Evolutionary conservation across 257 asterid genomes (phyloP).

Genomic region (Gardenia jasminoides): DNA sequence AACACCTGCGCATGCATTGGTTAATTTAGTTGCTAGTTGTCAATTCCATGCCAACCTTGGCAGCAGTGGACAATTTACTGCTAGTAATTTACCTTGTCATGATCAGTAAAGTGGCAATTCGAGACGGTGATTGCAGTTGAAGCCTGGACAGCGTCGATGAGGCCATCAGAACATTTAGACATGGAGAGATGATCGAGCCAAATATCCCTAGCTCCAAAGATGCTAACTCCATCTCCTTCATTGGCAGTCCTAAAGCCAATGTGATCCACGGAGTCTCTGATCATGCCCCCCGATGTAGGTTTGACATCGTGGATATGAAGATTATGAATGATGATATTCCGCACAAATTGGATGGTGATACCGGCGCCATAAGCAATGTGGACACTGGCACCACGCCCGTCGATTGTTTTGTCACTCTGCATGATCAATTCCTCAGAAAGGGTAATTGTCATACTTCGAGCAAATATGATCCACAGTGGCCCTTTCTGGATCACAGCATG

Average conservation of each 20-base stretch:
- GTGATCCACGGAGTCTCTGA: conserved; percentile 31
- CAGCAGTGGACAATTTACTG: too few species aligned
- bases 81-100: conserved; percentile 23
- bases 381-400: conserved; percentile 33
- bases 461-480: conserved; percentile 40
- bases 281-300: conserved; percentile 23
- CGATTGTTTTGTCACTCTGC: conserved; percentile 36
- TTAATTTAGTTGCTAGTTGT: too few species aligned
- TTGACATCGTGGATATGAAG: conserved; percentile 20
- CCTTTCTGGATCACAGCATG: conserved; percentile 32
- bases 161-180: conserved; percentile 30
- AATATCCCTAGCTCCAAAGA: conserved; percentile 22
- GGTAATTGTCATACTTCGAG: conserved; percentile 23
- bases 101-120: conserved; percentile 39
- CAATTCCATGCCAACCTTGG: too few species aligned
- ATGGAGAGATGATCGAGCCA: conserved; percentile 42
- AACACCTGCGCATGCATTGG: conserved; percentile 8
- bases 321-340: conserved; percentile 21
- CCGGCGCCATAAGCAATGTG: conserved; percentile 36
- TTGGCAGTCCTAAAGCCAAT: conserved; percentile 15
- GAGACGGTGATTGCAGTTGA: conserved; percentile 37
- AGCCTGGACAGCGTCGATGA: conserved; percentile 33
- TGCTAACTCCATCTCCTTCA: conserved; percentile 37
- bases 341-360: conserved; percentile 22
- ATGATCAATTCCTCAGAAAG: conserved; percentile 26